Evolutionary conservation across 2,329 filamentous ascomycete genomes (phyloP).

Genomic region (Trichoderma koningii): DNA sequence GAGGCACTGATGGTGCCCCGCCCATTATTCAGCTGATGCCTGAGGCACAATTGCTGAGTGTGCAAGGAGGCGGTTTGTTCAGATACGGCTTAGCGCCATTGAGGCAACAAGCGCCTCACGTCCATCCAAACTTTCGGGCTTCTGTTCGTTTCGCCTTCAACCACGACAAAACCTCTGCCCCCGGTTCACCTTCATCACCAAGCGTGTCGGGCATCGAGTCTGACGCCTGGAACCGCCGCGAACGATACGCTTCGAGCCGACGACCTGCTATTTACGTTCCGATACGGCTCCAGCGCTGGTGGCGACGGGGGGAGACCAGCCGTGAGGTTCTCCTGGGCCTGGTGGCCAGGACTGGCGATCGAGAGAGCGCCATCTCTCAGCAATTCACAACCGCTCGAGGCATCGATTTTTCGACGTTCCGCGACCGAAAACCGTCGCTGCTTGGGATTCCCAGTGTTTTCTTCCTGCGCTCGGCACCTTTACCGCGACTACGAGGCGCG

Average conservation of each 20-base stretch:
- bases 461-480: constrained; percentile 21
- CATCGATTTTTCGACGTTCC: constrained; percentile 39
- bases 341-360: constrained; percentile 49
- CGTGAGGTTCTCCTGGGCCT: constrained; percentile 51
- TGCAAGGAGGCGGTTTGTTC: constrained; percentile 31
- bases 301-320: constrained; percentile 50
- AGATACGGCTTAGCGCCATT: constrained; percentile 40
- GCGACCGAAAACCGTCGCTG: constrained; percentile 33
- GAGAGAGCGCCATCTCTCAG: constrained; percentile 47
- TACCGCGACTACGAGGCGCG: constrained; percentile 29
- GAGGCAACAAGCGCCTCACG: constrained; percentile 43
- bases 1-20: neutral
- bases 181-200: constrained; percentile 47
- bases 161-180: constrained; percentile 48
- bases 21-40: constrained; percentile 28
- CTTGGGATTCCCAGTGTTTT: constrained; percentile 34
- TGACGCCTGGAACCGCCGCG: constrained; percentile 37
- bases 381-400: constrained; percentile 37
- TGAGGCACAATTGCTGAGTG: constrained; percentile 34
- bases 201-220: constrained; percentile 57
- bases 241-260: constrained; percentile 39
- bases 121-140: constrained; percentile 48
- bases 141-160: constrained; percentile 44
- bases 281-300: constrained; percentile 44
- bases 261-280: constrained; percentile 43